These are phyloP conservation scores for Lolium multiflorum DNA, from an alignment of 176 grass and related monocot genomes.

Conservation along the genomic window DNA sequence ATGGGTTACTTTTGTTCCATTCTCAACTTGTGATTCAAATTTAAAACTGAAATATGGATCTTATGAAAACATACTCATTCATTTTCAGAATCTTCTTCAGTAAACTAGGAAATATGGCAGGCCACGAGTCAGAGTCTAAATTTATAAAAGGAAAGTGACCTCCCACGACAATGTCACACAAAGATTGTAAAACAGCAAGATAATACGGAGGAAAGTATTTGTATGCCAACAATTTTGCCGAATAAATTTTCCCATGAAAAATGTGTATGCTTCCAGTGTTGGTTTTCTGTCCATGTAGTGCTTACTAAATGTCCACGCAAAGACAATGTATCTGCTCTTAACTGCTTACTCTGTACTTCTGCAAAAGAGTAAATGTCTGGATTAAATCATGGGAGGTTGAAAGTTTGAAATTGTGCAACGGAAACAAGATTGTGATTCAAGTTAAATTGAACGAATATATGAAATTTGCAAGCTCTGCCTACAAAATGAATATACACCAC, in stretches of 20 bases:
- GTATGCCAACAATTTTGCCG: not conserved
- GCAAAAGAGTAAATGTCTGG: not conserved
- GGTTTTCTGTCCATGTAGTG: not conserved
- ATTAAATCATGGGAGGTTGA: not conserved
- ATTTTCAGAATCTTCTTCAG: too few species aligned
- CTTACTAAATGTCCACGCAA: not conserved
- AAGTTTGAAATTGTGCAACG: not conserved
- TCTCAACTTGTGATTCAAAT: too few species aligned
- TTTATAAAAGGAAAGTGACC: not conserved
- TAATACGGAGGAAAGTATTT: not conserved
- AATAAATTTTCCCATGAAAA: not conserved
- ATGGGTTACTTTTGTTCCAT: too few species aligned
- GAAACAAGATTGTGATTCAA: constrained; percentile 10
- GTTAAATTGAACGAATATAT: not conserved
- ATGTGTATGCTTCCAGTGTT: not conserved
- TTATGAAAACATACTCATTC: too few species aligned
- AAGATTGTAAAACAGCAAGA: not conserved
- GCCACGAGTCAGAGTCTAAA: too few species aligned
- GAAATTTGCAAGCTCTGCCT: not conserved
- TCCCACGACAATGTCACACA: not conserved
- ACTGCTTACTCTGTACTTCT: not conserved
- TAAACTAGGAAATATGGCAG: too few species aligned
- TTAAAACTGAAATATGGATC: too few species aligned
- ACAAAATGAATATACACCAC: not conserved
- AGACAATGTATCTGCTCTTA: too few species aligned